phyloP scores from a whole-genome alignment of 495 filamentous ascomycete species.

The Hyaloscypha hepaticicola region DNA sequence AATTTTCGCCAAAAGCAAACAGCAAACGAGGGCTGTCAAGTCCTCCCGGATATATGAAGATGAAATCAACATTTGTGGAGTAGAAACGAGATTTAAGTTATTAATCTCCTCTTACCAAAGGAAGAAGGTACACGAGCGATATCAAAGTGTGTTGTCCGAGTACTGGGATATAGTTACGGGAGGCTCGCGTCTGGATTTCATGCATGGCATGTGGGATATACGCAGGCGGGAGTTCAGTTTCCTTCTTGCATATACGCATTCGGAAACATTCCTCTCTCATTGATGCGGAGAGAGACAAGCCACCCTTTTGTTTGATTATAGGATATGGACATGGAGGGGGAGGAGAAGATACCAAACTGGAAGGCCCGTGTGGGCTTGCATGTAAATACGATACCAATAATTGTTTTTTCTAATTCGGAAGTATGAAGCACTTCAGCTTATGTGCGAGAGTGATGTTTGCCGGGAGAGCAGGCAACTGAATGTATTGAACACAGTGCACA shows the following conservation, averaged over 20 bases:
- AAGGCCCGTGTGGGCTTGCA: not conserved
- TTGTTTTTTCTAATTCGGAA: not conserved
- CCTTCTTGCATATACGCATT: not conserved
- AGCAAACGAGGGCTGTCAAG: not conserved
- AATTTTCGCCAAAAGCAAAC: not conserved
- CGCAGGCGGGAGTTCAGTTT: not conserved
- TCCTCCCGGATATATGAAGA: not conserved
- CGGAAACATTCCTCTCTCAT: not conserved
- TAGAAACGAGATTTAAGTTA: not conserved
- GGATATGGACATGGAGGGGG: not conserved
- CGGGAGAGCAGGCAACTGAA: too few relatives aligned
- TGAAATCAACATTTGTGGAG: too few relatives aligned
- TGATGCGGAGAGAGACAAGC: not conserved
- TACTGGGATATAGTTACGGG: not conserved
- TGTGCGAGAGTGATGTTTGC: too few relatives aligned
- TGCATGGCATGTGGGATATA: not conserved
- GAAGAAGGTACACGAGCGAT: not conserved
- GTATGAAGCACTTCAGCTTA: too few relatives aligned
- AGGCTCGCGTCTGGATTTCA: not conserved
- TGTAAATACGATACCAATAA: constrained; percentile 17
- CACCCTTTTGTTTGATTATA: not conserved
- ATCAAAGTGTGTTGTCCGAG: not conserved
- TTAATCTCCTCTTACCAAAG: not conserved
- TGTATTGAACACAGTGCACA: too few relatives aligned
- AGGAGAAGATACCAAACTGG: constrained; percentile 1